phyloP scores from a whole-genome alignment of 2,329 filamentous ascomycete species.

The Claviceps paspali region DNA sequence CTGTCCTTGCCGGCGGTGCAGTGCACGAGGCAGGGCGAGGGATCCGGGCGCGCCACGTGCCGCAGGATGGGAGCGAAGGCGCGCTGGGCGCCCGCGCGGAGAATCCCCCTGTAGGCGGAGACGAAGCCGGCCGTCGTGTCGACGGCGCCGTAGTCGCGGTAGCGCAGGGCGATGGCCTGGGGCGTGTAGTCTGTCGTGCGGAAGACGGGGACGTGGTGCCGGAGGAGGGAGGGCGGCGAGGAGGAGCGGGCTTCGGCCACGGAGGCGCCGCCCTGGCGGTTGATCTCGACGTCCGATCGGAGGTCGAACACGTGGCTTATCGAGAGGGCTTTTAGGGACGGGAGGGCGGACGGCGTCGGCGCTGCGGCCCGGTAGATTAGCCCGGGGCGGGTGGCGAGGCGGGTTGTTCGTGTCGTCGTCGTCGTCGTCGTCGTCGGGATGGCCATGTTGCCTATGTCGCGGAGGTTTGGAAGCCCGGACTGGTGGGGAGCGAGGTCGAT shows the following conservation, averaged over 20 bases:
- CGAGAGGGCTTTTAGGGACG: constrained; percentile 36
- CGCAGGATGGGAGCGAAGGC: constrained; percentile 37
- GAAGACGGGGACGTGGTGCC: constrained; percentile 52
- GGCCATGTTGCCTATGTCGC: constrained; percentile 49
- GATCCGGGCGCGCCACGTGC: constrained; percentile 32
- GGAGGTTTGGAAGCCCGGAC: constrained; percentile 47
- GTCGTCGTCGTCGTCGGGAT: constrained; percentile 12
- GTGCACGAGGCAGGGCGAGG: constrained; percentile 46
- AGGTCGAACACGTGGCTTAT: constrained; percentile 55
- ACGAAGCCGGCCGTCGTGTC: constrained; percentile 44
- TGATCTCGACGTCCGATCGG: constrained; percentile 45
- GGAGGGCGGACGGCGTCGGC: constrained; percentile 35
- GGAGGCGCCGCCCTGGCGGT: constrained; percentile 19
- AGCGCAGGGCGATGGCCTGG: constrained; percentile 45
- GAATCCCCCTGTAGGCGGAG: constrained; percentile 46
- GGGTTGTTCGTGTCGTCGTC: constrained; percentile 8
- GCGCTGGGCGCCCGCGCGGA: constrained; percentile 30
- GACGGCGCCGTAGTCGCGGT: constrained; percentile 38
- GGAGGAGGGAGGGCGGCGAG: constrained; percentile 13
- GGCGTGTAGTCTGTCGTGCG: constrained; percentile 43
- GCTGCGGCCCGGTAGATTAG: constrained; percentile 57
- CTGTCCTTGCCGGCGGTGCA: constrained; percentile 68
- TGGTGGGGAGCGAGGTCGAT: constrained; percentile 24
- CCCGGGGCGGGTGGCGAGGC: constrained; percentile 33
- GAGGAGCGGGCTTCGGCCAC: constrained; percentile 9